phyloP scores from a whole-genome alignment of 1,284 basidiomycete species.

The Abortiporus biennis region DNA sequence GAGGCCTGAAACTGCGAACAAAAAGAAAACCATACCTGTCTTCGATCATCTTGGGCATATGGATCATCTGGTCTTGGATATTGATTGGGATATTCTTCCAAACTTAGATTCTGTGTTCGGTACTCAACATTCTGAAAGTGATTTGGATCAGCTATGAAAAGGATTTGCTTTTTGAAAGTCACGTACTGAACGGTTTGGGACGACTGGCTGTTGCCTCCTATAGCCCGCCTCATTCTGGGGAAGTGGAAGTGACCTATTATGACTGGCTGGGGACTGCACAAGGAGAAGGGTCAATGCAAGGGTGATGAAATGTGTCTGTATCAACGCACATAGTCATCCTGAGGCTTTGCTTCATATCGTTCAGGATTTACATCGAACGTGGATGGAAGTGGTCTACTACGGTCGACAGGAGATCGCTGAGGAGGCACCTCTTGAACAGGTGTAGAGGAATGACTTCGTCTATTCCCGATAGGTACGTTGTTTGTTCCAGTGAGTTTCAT shows the following conservation, averaged over 20 bases:
- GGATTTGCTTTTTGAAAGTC: not conserved
- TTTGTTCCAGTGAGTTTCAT: constrained; percentile 10
- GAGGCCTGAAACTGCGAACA: not conserved
- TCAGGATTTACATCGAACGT: not conserved
- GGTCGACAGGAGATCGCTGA: constrained; percentile 1
- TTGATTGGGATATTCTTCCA: not conserved
- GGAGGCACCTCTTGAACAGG: not conserved
- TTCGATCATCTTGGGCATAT: not conserved
- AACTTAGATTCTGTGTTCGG: too few relatives aligned
- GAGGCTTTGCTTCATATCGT: not conserved
- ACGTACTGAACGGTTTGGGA: not conserved
- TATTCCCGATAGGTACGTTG: constrained; percentile 6
- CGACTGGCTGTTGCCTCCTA: not conserved
- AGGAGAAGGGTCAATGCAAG: not conserved
- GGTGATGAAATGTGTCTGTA: not conserved
- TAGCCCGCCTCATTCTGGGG: not conserved
- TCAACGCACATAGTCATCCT: not conserved
- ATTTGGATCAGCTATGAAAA: not conserved
- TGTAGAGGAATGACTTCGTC: not conserved
- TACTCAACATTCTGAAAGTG: not conserved
- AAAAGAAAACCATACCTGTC: not conserved
- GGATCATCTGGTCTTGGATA: not conserved
- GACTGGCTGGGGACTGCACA: too few relatives aligned
- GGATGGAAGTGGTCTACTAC: not conserved
- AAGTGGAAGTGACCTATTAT: not conserved